These are phyloP conservation scores for Pichia sp. DNA, from an alignment of 1,139 yeast genomes.

Conservation along the genomic window DNA sequence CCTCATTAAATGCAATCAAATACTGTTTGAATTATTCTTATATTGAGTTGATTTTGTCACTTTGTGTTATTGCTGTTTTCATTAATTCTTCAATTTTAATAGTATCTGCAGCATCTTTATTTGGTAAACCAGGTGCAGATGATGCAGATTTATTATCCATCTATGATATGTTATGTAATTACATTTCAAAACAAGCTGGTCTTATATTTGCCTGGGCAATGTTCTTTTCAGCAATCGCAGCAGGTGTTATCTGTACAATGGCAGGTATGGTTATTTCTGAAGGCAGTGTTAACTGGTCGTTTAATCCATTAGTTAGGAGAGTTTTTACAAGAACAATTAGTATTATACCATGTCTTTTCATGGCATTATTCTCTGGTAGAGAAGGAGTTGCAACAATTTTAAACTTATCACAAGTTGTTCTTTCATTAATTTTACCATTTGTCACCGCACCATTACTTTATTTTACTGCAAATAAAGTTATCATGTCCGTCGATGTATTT, in stretches of 20 bases:
- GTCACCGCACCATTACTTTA: constrained; percentile 85
- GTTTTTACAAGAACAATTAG: constrained; percentile 66
- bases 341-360: constrained; percentile 60
- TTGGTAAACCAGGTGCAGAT: constrained; percentile 51
- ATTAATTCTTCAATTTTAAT: constrained; percentile 69
- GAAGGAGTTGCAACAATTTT: constrained; percentile 63
- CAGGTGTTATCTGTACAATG: constrained; percentile 76
- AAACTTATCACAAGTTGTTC: constrained; percentile 68
- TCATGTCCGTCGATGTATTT: constrained; percentile 46
- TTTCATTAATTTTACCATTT: constrained; percentile 63
- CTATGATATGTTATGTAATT: constrained; percentile 52
- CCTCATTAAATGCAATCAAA: constrained; percentile 59
- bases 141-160: constrained; percentile 75
- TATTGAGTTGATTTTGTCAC: constrained; percentile 55
- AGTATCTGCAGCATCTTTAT: constrained; percentile 66
- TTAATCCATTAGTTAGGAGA: constrained; percentile 65
- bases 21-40: constrained; percentile 62
- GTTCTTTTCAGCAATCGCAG: constrained; percentile 72
- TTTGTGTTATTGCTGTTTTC: constrained; percentile 66
- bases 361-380: constrained; percentile 60
- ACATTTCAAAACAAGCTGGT: constrained; percentile 66
- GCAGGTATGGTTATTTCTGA: constrained; percentile 79
- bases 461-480: constrained; percentile 67
- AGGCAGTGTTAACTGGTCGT: constrained; percentile 69
- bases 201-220: constrained; percentile 66